A percentile compares a stretch with the other conserved stretches of the same genome.
Evolutionary conservation across 495 filamentous ascomycete genomes (phyloP).

Genomic region (Aspergillus ostianus): DNA sequence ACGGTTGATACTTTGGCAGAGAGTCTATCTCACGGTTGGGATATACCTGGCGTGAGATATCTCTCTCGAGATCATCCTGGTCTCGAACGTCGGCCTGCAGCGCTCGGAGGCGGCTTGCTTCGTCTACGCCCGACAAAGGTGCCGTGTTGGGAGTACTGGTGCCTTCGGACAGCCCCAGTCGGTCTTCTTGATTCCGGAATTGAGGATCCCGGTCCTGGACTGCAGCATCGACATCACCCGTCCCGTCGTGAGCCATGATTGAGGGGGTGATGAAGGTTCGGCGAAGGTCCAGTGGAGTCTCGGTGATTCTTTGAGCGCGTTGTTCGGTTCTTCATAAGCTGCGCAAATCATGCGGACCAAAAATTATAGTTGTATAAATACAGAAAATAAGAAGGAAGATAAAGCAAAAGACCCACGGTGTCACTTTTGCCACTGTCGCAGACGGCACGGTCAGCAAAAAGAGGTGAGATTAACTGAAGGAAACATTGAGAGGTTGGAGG

Average conservation of each 20-base stretch:
- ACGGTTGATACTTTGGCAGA: neutral
- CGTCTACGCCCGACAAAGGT: conserved; percentile 24
- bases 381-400: neutral
- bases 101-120: conserved; percentile 61
- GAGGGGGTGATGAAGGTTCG: neutral
- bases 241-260: neutral
- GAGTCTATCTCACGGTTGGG: neutral
- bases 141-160: neutral
- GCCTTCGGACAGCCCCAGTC: neutral
- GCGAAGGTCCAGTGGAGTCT: neutral
- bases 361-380: neutral
- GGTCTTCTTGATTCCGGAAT: neutral
- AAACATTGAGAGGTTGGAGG: neutral
- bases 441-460: neutral
- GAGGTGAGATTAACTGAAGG: neutral
- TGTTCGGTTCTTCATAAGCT: neutral
- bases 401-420: neutral
- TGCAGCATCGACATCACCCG: neutral
- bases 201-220: neutral
- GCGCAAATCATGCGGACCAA: neutral
- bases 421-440: neutral
- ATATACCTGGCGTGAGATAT: conserved; percentile 58
- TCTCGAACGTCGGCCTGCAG: conserved; percentile 74
- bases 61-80: conserved; percentile 81
- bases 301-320: neutral